These are phyloP conservation scores for Tetrapisispora nanseiensis DNA, from an alignment of 805 yeast species.

Conservation along the genomic window DNA sequence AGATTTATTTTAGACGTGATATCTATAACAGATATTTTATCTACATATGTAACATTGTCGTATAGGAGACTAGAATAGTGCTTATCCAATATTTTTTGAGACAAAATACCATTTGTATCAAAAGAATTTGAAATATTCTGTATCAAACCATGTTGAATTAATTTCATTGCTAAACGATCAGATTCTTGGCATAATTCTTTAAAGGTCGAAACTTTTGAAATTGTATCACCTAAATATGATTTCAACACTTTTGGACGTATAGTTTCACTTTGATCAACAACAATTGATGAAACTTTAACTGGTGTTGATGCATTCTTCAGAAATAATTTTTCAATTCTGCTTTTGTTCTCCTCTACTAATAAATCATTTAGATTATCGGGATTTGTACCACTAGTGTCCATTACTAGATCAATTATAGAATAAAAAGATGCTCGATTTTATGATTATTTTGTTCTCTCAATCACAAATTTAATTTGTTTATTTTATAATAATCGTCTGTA, in stretches of 20 bases:
- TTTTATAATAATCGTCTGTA: too few relatives aligned
- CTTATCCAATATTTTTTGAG: neutral
- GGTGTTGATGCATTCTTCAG: conserved; percentile 16
- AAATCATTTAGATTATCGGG: neutral
- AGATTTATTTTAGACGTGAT: conserved; percentile 28
- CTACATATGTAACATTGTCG: neutral
- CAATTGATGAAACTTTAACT: conserved; percentile 12
- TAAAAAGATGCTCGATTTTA: too few relatives aligned
- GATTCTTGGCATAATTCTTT: conserved; percentile 19
- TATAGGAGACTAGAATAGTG: neutral
- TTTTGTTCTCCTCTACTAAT: neutral
- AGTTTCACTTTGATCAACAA: conserved; percentile 10
- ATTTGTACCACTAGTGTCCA: neutral
- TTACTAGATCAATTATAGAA: neutral
- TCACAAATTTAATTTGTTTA: too few relatives aligned
- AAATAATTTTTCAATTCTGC: conserved; percentile 6
- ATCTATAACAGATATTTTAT: conserved; percentile 14
- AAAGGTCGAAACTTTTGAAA: conserved; percentile 19
- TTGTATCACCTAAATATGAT: conserved; percentile 22
- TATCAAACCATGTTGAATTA: conserved; percentile 22
- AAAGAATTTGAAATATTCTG: conserved; percentile 15
- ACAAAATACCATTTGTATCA: conserved; percentile 5
- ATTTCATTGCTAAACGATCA: conserved; percentile 20
- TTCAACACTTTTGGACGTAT: conserved; percentile 17
- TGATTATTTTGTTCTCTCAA: too few relatives aligned